Evolutionary conservation across 345 rosid species (phyloP), one percentile per base, ranked within the genome.

Genomic region (Sonneratia caseolaris): DNA sequence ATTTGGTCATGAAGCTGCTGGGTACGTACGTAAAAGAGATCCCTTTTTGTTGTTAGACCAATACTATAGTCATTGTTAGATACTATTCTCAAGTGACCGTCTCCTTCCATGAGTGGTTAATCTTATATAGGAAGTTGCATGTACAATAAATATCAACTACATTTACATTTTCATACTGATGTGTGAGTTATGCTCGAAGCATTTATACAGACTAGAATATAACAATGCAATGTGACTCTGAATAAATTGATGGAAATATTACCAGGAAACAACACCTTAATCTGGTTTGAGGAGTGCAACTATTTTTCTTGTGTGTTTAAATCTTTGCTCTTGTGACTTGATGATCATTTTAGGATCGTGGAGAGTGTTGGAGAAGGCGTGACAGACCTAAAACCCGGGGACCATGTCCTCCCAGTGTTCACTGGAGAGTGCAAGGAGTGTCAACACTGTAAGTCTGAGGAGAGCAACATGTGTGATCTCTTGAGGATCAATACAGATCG

Each of bases 1-100:
- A 10, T 73, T 76, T 16, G 85, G 85, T 75, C 85, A 82, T 47
- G 85, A 82, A 76, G 85, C 82, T 32, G 78, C 81, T 9, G 81
- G 85, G 84, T 81, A 69, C 8, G 76, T 49, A 22, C 64, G 14
- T 15, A 51, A 9, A 36, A 32, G 27, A 21, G n/a, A 6, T 4
- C 43, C 11, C 16, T 65, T 21, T 37, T 9, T 37, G 4, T 64
- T 64, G 0, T 64, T 11, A 27, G 32, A 27, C 32, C 32, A 27
- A 27, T 27, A 27, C 32, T 27, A 27, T 27, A 27, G 32, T 27
- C 32, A 27, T 27, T 27, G 32, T 27, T 27, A 27, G 32, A 27
- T 27, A 27, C 32, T 27, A 27, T 27, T 27, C 32, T 27, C 32
- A 27, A 27, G 32, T 27, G 32, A 27, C 32, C 32, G 32, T 27